phyloP scores from a whole-genome alignment of 371 early-diverging fungal species.

The Vairimorpha ceranae region DNA sequence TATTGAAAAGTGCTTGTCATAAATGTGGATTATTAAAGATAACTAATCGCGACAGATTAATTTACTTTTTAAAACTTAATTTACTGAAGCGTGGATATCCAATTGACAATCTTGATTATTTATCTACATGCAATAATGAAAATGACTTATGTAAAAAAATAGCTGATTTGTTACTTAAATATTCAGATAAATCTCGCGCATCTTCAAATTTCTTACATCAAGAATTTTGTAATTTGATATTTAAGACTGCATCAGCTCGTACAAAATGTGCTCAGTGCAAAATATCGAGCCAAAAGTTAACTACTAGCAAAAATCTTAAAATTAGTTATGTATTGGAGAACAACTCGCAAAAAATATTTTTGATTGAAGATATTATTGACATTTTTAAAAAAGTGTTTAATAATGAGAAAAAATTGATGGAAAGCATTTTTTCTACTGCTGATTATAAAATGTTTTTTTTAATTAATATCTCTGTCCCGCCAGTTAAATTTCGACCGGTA shows the following conservation, averaged over 20 bases:
- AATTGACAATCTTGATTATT: constrained; percentile 15
- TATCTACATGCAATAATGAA: constrained; percentile 2
- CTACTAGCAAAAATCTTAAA: constrained; percentile 11
- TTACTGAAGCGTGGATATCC: constrained; percentile 31
- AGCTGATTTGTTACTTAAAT: constrained; percentile 2
- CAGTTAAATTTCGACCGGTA: constrained; percentile 87
- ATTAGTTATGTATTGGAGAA: background rate
- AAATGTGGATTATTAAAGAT: constrained; percentile 79
- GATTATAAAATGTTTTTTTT: constrained; percentile 75
- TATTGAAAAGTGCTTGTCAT: constrained; percentile 76
- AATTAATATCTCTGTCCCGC: constrained; percentile 71
- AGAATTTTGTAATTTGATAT: constrained; percentile 25
- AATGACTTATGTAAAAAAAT: constrained; percentile 23
- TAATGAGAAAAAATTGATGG: constrained; percentile 37
- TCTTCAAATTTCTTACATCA: background rate
- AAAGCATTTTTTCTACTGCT: constrained; percentile 19
- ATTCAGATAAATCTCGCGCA: background rate
- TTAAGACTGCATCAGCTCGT: background rate
- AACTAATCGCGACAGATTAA: constrained; percentile 53
- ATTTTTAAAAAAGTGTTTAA: constrained; percentile 24
- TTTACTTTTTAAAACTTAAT: constrained; percentile 27
- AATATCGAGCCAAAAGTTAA: constrained; percentile 25
- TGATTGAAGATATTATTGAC: constrained; percentile 23
- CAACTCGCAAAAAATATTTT: background rate
- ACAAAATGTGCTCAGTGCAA: constrained; percentile 51